These are phyloP conservation scores for Wallacemonas sp. DNA, from an alignment of 208 protist species.

Conservation along the genomic window DNA sequence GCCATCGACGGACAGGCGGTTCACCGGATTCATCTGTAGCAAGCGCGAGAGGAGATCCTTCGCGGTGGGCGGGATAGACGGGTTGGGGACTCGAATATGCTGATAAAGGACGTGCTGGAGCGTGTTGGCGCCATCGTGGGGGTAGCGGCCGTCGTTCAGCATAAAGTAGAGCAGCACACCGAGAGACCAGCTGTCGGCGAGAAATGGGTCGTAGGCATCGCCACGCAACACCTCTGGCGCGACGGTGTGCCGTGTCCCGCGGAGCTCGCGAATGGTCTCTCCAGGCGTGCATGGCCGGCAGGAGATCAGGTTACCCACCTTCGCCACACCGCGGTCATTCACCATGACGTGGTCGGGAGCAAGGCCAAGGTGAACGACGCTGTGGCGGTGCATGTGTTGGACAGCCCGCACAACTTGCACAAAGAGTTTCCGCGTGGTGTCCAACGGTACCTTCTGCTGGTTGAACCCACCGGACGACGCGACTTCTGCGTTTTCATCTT, in stretches of 20 bases:
- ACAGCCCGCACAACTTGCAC: conserved; percentile 73
- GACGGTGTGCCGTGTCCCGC: conserved; percentile 84
- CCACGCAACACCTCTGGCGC: conserved; percentile 77
- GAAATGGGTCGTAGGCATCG: conserved; percentile 71
- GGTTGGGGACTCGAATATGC: conserved; percentile 48
- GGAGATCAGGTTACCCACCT: conserved; percentile 76
- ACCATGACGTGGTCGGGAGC: conserved; percentile 87
- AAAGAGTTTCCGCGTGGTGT: conserved; percentile 43
- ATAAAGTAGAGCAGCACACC: conserved; percentile 88
- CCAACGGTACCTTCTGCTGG: background rate
- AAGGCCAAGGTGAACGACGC: conserved; percentile 78
- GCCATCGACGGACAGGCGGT: conserved; percentile 63
- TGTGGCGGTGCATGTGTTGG: conserved; percentile 68
- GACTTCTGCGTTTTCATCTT: no score
- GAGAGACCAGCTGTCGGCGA: conserved; percentile 80
- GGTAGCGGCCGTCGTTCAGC: conserved; percentile 82
- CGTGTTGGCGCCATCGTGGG: conserved; percentile 87
- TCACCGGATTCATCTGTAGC: conserved; percentile 50
- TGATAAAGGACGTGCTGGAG: conserved; percentile 79
- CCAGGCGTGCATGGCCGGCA: conserved; percentile 58
- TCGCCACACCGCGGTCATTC: conserved; percentile 55
- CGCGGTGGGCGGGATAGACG: conserved; percentile 42
- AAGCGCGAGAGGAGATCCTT: conserved; percentile 59
- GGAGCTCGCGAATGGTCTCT: conserved; percentile 48
- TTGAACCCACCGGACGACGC: no score